These are phyloP conservation scores for Hawksworthiomyces lignivorus DNA, from an alignment of 2,329 filamentous ascomycete species.

Conservation along the genomic window DNA sequence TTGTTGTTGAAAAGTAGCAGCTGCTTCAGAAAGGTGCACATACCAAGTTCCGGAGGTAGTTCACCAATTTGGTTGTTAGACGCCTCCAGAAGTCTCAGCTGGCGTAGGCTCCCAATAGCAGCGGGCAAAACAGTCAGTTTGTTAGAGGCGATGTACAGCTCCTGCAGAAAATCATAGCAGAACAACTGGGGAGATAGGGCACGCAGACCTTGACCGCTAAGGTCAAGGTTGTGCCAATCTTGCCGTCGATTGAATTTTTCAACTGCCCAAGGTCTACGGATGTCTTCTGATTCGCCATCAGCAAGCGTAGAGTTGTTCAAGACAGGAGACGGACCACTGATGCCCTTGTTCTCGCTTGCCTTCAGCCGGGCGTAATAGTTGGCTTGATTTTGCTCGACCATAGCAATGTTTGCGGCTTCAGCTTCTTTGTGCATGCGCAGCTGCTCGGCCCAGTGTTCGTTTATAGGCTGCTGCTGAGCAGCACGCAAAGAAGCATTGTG, in stretches of 20 bases:
- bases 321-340: constrained; percentile 45
- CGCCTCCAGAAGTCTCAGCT: constrained; percentile 74
- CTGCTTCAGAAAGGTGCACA: constrained; percentile 87
- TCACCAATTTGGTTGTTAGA: constrained; percentile 80
- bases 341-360: constrained; percentile 61
- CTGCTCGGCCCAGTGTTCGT: constrained; percentile 82
- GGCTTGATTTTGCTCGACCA: constrained; percentile 56
- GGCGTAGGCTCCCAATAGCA: constrained; percentile 73
- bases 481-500: constrained; percentile 18
- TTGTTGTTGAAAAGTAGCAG: constrained; percentile 87
- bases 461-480: constrained; percentile 39
- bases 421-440: constrained; percentile 71
- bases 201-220: constrained; percentile 90
- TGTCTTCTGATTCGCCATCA: constrained; percentile 49
- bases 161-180: constrained; percentile 79
- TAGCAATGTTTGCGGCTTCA: constrained; percentile 64
- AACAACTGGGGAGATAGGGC: constrained; percentile 76
- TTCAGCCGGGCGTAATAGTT: constrained; percentile 67
- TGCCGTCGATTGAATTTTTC: constrained; percentile 63
- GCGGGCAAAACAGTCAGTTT: constrained; percentile 74
- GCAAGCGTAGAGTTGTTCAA: constrained; percentile 40
- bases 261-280: constrained; percentile 52
- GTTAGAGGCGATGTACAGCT: constrained; percentile 91
- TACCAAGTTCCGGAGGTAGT: constrained; percentile 85
- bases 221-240: constrained; percentile 88